Evolutionary conservation across 148 eudicot genomes (phyloP).

Genomic region (Talinum fruticosum): DNA sequence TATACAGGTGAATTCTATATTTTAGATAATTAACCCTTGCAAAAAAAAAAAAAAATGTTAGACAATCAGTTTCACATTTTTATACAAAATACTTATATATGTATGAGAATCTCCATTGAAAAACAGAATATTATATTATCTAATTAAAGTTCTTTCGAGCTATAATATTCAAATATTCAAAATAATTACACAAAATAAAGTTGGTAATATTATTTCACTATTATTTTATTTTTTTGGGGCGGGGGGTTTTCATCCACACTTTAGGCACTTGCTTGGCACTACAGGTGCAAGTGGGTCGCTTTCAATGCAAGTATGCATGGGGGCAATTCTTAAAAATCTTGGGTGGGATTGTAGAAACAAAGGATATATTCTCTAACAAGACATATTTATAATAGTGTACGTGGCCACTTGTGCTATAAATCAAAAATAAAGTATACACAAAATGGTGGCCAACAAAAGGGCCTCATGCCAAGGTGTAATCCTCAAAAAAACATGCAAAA

Average conservation of each 20-base stretch:
- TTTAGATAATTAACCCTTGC: too few species aligned
- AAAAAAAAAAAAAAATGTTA: too few species aligned
- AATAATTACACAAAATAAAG: neutral
- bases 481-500: neutral
- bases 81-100: too few species aligned
- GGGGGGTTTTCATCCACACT: neutral
- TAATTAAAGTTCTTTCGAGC: too few species aligned
- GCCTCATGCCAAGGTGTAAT: neutral
- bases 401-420: neutral
- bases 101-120: too few species aligned
- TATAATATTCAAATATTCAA: too few species aligned
- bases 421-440: too few species aligned
- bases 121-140: too few species aligned
- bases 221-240: neutral
- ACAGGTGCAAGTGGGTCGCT: neutral
- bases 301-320: constrained; percentile 4
- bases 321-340: neutral
- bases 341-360: neutral
- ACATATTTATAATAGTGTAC: neutral
- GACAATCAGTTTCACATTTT: too few species aligned
- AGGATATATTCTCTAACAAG: neutral
- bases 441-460: neutral
- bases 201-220: neutral
- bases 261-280: neutral
- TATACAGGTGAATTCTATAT: too few species aligned